Percentiles rank a stretch among this genome's conserved stretches.
Conservation (phyloP, 2,329 filamentous ascomycete species). For the Gaeumannomyces tritici region DNA sequence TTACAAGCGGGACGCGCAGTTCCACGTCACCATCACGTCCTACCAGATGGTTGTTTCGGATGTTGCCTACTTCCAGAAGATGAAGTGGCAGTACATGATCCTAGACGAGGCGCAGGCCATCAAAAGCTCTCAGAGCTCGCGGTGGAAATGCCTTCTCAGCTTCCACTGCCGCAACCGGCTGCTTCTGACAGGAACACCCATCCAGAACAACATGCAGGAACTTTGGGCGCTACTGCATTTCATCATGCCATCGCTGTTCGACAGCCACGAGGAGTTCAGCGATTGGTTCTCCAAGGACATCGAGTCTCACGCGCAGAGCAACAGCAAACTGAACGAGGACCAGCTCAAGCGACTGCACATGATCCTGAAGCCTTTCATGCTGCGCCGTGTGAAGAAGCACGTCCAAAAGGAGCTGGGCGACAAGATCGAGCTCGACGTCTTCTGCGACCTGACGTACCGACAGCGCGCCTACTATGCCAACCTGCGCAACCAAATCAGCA, state of each 20-base stretch:
- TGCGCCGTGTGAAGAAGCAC: slow-evolving; percentile 98
- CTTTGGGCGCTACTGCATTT: slow-evolving; percentile 96
- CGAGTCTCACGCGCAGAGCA: slow-evolving; percentile 95
- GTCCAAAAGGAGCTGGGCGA: slow-evolving; percentile 98
- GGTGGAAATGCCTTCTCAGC: slow-evolving; percentile 90
- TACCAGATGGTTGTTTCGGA: slow-evolving; percentile 97
- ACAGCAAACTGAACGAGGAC: slow-evolving; percentile 98
- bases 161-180: slow-evolving; percentile 95
- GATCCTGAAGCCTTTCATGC: slow-evolving; percentile 99
- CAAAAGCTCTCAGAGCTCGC: slow-evolving; percentile 92
- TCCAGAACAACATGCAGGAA: slow-evolving; percentile 99
- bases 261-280: slow-evolving; percentile 85
- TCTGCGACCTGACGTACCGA: slow-evolving; percentile 92
- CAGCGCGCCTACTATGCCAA: slow-evolving; percentile 91
- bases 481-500: slow-evolving; percentile 91
- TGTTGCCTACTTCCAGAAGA: slow-evolving; percentile 96
- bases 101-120: slow-evolving; percentile 97
- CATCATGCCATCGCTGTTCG: slow-evolving; percentile 99
- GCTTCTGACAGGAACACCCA: slow-evolving; percentile 89
- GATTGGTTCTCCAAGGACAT: slow-evolving; percentile 96
- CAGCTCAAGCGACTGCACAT: slow-evolving; percentile 95
- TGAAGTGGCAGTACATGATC: slow-evolving; percentile 99
- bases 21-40: slow-evolving; percentile 93
- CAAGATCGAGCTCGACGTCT: slow-evolving; percentile 95
- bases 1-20: slow-evolving; percentile 85